Evolutionary conservation across 2,329 filamentous ascomycete species (phyloP).

Genomic region (Ramichloridium luteum): DNA sequence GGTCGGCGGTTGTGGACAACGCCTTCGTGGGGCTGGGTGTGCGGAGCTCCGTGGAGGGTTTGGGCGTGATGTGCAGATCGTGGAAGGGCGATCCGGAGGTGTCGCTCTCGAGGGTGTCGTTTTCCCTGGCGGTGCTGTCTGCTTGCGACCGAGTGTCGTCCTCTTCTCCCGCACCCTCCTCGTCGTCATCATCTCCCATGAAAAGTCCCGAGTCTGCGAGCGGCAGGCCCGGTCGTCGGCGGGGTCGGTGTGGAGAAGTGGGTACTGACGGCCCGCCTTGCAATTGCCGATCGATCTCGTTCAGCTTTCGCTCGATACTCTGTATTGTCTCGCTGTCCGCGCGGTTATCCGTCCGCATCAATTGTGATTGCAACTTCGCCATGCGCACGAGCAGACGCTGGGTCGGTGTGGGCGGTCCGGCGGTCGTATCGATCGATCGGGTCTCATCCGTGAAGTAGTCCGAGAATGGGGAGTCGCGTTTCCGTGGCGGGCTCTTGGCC

Average conservation of each 20-base stretch:
- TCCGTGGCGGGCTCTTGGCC: conserved; percentile 12
- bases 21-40: not conserved
- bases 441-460: conserved; percentile 31
- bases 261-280: conserved; percentile 4
- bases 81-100: not conserved
- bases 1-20: not conserved
- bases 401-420: conserved; percentile 15
- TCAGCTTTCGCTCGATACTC: conserved; percentile 19
- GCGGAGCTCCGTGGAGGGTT: too few relatives aligned
- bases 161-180: conserved; percentile 20
- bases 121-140: not conserved
- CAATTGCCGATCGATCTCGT: conserved; percentile 23
- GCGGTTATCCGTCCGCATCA: conserved; percentile 22
- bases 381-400: conserved; percentile 27
- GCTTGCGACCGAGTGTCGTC: not conserved
- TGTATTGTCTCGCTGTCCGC: conserved; percentile 12
- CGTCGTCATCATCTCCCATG: conserved; percentile 13
- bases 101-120: not conserved
- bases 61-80: too few relatives aligned
- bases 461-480: conserved; percentile 28
- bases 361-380: conserved; percentile 24
- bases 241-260: too few relatives aligned
- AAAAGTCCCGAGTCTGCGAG: conserved; percentile 18
- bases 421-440: conserved; percentile 15
- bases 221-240: conserved; percentile 8